Percentiles rank a stretch among this genome's conserved stretches.
Conservation (phyloP, 169 alveolate genomes). For the Eimeria maxima region DNA sequence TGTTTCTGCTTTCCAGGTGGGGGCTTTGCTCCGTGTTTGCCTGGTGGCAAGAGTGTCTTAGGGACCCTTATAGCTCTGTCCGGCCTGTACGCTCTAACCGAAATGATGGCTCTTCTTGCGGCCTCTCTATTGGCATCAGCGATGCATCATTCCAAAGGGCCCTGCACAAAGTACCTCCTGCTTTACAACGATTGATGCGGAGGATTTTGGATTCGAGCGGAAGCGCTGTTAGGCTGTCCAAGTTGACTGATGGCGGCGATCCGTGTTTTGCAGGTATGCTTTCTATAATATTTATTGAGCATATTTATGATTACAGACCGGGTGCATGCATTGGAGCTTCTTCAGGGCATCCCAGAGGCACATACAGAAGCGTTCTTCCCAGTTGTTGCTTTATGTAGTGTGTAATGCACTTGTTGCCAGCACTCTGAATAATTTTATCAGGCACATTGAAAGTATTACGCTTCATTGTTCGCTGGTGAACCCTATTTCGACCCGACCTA, state of each 20-base stretch:
- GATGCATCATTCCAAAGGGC: constrained; percentile 48
- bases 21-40: constrained; percentile 64
- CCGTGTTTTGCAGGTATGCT: constrained; percentile 58
- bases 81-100: constrained; percentile 26
- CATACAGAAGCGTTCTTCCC: not conserved
- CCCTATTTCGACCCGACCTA: not conserved
- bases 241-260: constrained; percentile 39
- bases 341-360: not conserved
- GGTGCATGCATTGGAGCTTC: not conserved
- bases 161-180: not conserved
- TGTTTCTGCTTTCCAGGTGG: constrained; percentile 21
- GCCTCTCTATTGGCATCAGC: constrained; percentile 9
- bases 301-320: not conserved
- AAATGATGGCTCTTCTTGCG: not conserved
- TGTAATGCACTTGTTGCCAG: not conserved
- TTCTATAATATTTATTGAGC: not conserved
- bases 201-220: not conserved
- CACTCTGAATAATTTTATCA: not conserved
- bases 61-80: constrained; percentile 47
- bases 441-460: not conserved
- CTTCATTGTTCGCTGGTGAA: not conserved
- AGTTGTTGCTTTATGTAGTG: not conserved
- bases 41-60: constrained; percentile 58
- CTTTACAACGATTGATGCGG: constrained; percentile 48
- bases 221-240: constrained; percentile 6